phyloP scores from a whole-genome alignment of 2,329 filamentous ascomycete genomes.

The Hypoxylon sp. region DNA sequence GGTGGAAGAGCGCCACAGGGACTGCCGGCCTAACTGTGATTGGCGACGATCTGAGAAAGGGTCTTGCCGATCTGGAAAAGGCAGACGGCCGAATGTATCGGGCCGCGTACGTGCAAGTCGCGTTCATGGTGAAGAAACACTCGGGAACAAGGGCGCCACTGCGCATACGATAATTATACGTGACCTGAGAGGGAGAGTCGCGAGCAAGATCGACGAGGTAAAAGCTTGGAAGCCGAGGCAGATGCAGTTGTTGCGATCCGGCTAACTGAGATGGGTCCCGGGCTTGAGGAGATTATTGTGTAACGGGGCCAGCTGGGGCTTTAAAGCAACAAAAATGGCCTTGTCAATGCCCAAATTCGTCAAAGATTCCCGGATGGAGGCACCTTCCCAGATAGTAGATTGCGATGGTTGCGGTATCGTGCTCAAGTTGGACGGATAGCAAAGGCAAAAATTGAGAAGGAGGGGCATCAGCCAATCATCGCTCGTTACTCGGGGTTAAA shows the following conservation, averaged over 20 bases:
- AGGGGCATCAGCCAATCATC: constrained; percentile 40
- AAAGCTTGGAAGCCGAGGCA: constrained; percentile 40
- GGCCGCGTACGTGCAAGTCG: constrained; percentile 48
- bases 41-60: constrained; percentile 49
- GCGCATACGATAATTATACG: constrained; percentile 33
- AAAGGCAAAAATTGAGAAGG: constrained; percentile 38
- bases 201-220: constrained; percentile 20
- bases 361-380: constrained; percentile 26
- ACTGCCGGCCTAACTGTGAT: constrained; percentile 48
- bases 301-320: constrained; percentile 8
- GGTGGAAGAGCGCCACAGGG: constrained; percentile 55
- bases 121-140: constrained; percentile 50
- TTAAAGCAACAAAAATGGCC: constrained; percentile 18
- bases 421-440: constrained; percentile 32
- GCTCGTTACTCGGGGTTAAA: constrained; percentile 20
- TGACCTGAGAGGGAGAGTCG: neutral
- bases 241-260: constrained; percentile 20
- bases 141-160: constrained; percentile 29
- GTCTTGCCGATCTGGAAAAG: constrained; percentile 50
- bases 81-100: constrained; percentile 51
- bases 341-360: constrained; percentile 26
- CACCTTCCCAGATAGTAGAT: neutral
- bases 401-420: constrained; percentile 27
- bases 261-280: constrained; percentile 35
- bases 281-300: constrained; percentile 28